Conservation (phyloP, 2,329 filamentous ascomycete species). For the Harringtonia lauricola region DNA sequence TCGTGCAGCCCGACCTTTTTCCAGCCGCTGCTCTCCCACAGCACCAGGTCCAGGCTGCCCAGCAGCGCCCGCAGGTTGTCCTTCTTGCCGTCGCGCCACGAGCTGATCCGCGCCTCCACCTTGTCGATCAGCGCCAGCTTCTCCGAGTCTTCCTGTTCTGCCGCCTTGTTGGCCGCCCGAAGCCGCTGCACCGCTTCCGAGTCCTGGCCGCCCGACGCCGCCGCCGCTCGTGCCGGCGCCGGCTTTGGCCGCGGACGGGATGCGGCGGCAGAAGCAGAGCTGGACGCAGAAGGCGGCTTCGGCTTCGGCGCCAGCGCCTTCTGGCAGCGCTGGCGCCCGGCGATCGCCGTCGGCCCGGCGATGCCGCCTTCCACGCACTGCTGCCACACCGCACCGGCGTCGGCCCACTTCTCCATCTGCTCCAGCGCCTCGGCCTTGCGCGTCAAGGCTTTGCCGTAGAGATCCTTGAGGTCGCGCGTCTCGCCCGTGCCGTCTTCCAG, state of each 20-base stretch:
- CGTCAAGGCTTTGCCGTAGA: conserved; percentile 86
- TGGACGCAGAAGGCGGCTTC: conserved; percentile 15
- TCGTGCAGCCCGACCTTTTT: conserved; percentile 95
- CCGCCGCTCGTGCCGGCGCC: conserved; percentile 18
- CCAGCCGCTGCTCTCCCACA: conserved; percentile 91
- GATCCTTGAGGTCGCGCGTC: conserved; percentile 78
- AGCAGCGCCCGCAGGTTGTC: conserved; percentile 86
- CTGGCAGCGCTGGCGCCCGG: conserved; percentile 82
- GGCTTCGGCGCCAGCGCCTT: conserved; percentile 67
- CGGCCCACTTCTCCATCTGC: conserved; percentile 86
- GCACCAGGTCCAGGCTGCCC: conserved; percentile 73
- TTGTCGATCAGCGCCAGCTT: conserved; percentile 80
- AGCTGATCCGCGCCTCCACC: conserved; percentile 66
- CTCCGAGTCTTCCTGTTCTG: conserved; percentile 81
- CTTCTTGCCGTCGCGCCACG: conserved; percentile 84
- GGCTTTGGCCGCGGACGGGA: conserved; percentile 29
- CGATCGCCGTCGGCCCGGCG: conserved; percentile 73
- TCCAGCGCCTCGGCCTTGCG: conserved; percentile 94
- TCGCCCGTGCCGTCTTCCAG: conserved; percentile 50
- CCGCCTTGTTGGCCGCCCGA: conserved; percentile 73
- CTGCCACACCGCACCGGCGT: conserved; percentile 73
- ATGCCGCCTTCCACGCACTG: conserved; percentile 73
- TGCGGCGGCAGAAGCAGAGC: not conserved
- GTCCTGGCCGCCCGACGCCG: conserved; percentile 28
- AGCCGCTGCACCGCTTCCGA: conserved; percentile 74